Conservation (phyloP, 371 early-diverging fungal species). For the Saksenaea vasiformis region DNA sequence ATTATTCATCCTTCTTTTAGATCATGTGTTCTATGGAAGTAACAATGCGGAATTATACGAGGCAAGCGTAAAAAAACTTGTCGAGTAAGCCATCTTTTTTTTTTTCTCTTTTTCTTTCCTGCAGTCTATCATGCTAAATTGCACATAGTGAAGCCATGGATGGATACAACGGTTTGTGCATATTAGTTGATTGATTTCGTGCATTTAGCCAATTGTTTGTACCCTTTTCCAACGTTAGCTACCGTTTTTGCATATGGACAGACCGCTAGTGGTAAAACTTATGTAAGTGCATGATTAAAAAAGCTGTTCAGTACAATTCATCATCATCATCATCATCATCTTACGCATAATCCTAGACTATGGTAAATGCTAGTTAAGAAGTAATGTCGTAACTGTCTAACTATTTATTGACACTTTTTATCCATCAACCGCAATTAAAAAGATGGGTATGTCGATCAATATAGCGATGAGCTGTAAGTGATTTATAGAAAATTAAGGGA, state of each 20-base stretch:
- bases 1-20: slow-evolving; percentile 12
- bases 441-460: slow-evolving; percentile 25
- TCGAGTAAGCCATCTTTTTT: slow-evolving; percentile 36
- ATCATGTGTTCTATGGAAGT: slow-evolving; percentile 33
- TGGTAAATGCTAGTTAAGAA: slow-evolving; percentile 16
- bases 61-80: slow-evolving; percentile 30
- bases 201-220: neutral
- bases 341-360: slow-evolving; percentile 22
- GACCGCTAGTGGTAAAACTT: slow-evolving; percentile 85
- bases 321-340: too few relatives aligned
- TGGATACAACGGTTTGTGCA: slow-evolving; percentile 21
- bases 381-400: neutral
- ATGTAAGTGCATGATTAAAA: slow-evolving; percentile 28
- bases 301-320: neutral
- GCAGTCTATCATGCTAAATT: neutral
- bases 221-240: slow-evolving; percentile 32
- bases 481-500: slow-evolving; percentile 28
- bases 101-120: neutral
- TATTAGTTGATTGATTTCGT: neutral
- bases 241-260: slow-evolving; percentile 83
- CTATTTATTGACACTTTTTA: neutral
- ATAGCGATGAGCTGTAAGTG: too few relatives aligned
- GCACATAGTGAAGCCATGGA: slow-evolving; percentile 22
- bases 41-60: slow-evolving; percentile 33
- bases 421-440: neutral